Evolutionary conservation across 1,284 basidiomycete genomes (phyloP).

Genomic region (Trichosporon asahii): DNA sequence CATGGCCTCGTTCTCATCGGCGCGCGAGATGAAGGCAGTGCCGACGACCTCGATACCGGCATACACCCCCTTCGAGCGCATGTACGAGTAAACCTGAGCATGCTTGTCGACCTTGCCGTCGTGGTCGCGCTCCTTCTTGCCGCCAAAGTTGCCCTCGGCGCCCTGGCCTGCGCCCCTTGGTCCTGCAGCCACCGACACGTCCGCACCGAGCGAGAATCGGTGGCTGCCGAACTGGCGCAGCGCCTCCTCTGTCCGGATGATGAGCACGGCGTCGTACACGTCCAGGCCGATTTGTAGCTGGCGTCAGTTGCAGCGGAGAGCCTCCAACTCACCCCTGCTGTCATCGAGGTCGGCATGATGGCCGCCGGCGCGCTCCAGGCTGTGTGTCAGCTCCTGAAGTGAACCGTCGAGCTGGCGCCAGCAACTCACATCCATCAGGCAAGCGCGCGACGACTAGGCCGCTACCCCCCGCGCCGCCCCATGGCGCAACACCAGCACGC

Average conservation of each 20-base stretch:
- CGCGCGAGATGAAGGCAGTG: conserved; percentile 8
- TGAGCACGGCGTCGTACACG: conserved; percentile 14
- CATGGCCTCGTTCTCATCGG: conserved; percentile 13
- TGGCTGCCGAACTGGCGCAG: conserved; percentile 14
- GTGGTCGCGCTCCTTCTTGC: neutral
- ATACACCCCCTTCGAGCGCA: conserved; percentile 13
- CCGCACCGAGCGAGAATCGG: conserved; percentile 13
- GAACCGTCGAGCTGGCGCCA: neutral
- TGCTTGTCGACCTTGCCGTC: conserved; percentile 2
- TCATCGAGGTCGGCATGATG: conserved; percentile 12
- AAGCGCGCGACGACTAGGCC: neutral
- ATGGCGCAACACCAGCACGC: conserved; percentile 1
- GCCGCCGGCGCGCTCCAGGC: conserved; percentile 2
- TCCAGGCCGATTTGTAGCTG: conserved; percentile 5
- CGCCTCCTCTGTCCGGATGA: conserved; percentile 12
- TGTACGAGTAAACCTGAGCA: conserved; percentile 11
- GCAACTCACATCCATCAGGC: neutral
- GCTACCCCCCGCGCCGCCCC: conserved; percentile 2
- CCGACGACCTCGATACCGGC: conserved; percentile 12
- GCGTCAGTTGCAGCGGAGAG: neutral
- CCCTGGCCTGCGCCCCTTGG: conserved; percentile 15
- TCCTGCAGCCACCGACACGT: conserved; percentile 13
- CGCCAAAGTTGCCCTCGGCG: neutral
- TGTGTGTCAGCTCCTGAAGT: neutral
- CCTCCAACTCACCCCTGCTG: conserved; percentile 7